Evolutionary conservation across 2,329 filamentous ascomycete species (phyloP).

Genomic region (Fonsecaea erecta): DNA sequence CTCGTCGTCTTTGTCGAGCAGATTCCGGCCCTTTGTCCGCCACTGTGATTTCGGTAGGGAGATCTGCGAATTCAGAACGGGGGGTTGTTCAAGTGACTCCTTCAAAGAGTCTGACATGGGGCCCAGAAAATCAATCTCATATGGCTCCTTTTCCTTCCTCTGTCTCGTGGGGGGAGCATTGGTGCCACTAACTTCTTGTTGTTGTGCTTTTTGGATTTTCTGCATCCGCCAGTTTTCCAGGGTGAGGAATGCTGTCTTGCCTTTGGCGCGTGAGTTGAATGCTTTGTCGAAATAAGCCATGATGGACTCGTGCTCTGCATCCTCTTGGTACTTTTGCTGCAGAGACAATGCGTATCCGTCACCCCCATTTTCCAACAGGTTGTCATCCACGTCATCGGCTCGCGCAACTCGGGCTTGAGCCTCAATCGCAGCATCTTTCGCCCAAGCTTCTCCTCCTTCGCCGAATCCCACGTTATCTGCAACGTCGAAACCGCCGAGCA

Average conservation of each 20-base stretch:
- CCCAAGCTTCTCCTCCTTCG: conserved; percentile 95
- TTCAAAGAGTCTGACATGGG: conserved; percentile 72
- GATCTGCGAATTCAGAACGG: conserved; percentile 78
- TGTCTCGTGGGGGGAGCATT: conserved; percentile 55
- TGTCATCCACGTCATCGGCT: conserved; percentile 57
- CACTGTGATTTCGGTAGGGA: conserved; percentile 90
- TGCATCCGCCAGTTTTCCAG: conserved; percentile 99
- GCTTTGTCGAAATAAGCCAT: conserved; percentile 98
- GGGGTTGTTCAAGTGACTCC: conserved; percentile 79
- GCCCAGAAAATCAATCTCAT: conserved; percentile 87
- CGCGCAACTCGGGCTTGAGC: conserved; percentile 80
- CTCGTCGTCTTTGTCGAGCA: conserved; percentile 89
- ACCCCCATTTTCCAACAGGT: conserved; percentile 62
- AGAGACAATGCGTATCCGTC: conserved; percentile 81
- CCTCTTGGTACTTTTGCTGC: conserved; percentile 68
- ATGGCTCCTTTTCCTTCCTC: conserved; percentile 94
- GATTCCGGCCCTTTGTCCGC: conserved; percentile 89
- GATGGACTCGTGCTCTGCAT: conserved; percentile 80
- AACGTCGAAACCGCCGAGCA: conserved; percentile 62
- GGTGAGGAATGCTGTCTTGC: conserved; percentile 86
- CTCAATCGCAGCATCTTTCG: conserved; percentile 82
- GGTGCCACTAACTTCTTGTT: conserved; percentile 44
- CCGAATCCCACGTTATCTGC: conserved; percentile 80
- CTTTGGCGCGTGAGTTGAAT: conserved; percentile 59
- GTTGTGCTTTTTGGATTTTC: conserved; percentile 76